Percentiles rank a stretch among this genome's conserved stretches.
These are phyloP conservation scores for Rhododendron ovatum DNA, from an alignment of 148 eudicot genomes.

Conservation along the genomic window DNA sequence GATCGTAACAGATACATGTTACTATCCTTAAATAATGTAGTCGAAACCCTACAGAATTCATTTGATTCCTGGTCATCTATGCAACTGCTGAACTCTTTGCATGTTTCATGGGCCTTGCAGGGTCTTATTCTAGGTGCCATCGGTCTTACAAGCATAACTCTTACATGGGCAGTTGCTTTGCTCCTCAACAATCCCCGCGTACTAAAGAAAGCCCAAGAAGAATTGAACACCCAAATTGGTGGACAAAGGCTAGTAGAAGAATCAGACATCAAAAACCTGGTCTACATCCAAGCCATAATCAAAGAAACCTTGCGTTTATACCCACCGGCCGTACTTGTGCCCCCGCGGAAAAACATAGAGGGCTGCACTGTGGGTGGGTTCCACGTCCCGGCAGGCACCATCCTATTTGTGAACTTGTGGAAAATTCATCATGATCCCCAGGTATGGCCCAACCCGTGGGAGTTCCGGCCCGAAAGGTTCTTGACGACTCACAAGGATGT, in stretches of 20 bases:
- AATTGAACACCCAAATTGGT: conserved; percentile 2
- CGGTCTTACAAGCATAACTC: not conserved
- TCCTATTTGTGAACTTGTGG: too few relatives aligned
- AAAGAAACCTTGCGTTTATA: conserved; percentile 12
- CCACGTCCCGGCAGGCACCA: too few relatives aligned
- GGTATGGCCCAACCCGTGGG: too few relatives aligned
- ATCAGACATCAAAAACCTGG: not conserved
- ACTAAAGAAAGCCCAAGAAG: conserved; percentile 2
- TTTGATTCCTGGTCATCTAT: too few relatives aligned
- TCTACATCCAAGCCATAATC: conserved; percentile 13
- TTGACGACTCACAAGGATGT: too few relatives aligned
- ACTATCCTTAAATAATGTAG: too few relatives aligned
- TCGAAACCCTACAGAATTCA: too few relatives aligned
- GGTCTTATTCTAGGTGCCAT: conserved; percentile 4
- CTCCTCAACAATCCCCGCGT: conserved; percentile 7
- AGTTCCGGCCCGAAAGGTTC: too few relatives aligned
- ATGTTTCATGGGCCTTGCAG: not conserved
- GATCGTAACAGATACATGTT: too few relatives aligned
- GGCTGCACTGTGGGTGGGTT: too few relatives aligned
- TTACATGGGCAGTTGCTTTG: conserved; percentile 11
- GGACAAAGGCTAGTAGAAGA: not conserved
- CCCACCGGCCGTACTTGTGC: not conserved
- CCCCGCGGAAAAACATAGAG: not conserved
- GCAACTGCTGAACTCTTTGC: too few relatives aligned
- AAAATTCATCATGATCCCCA: too few relatives aligned